Percentiles rank a stretch among this genome's conserved stretches.
These are phyloP conservation scores for Cyclaneusma minus DNA, from an alignment of 2,329 filamentous ascomycete species.

Conservation along the genomic window DNA sequence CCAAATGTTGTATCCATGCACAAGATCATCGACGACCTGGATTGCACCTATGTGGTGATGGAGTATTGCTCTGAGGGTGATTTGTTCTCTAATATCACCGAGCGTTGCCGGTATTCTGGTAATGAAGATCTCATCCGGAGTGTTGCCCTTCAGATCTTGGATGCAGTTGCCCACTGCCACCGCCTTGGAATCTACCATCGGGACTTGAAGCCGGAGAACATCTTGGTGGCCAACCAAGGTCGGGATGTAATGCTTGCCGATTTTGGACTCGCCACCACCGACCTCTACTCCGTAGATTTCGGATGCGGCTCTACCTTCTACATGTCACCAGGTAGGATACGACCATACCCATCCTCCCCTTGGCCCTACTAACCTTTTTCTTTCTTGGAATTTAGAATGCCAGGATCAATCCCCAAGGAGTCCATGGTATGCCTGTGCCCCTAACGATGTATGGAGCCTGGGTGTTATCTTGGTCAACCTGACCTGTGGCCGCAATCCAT, in stretches of 20 bases:
- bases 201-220: conserved; percentile 96
- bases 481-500: conserved; percentile 94
- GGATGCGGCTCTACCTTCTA: conserved; percentile 98
- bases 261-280: conserved; percentile 85
- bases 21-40: conserved; percentile 79
- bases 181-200: conserved; percentile 87
- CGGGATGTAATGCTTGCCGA: conserved; percentile 90
- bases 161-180: conserved; percentile 94
- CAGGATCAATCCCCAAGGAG: conserved; percentile 60
- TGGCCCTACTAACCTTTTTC: conserved; percentile 15
- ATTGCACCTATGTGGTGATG: conserved; percentile 91
- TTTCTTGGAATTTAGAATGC: conserved; percentile 54
- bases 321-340: conserved; percentile 86
- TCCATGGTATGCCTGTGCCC: conserved; percentile 75
- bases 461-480: conserved; percentile 96
- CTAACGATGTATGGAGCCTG: conserved; percentile 97
- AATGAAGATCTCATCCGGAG: conserved; percentile 78
- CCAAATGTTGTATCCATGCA: conserved; percentile 86
- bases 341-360: conserved; percentile 5
- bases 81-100: conserved; percentile 93
- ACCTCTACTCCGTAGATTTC: conserved; percentile 77
- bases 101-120: conserved; percentile 81
- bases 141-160: conserved; percentile 87
- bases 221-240: conserved; percentile 78
- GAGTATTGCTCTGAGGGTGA: conserved; percentile 97